Percentiles rank a stretch among this genome's conserved stretches.
These are phyloP conservation scores for Fusarium algeriense DNA, from an alignment of 2,329 filamentous ascomycete species.

Conservation along the genomic window DNA sequence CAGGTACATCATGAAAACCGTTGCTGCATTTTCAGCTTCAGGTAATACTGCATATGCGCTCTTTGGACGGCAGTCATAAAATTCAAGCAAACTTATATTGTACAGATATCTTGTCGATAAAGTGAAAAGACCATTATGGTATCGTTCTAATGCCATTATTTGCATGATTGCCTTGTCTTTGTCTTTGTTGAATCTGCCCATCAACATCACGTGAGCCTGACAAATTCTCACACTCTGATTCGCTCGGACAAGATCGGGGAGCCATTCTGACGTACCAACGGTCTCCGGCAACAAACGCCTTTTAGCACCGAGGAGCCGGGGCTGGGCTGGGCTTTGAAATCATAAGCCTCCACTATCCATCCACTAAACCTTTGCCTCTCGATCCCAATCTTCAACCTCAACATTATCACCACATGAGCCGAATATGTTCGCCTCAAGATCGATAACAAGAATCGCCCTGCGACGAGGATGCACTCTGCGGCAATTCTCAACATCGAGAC, in stretches of 20 bases:
- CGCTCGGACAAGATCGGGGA: conserved; percentile 52
- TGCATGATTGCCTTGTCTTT: conserved; percentile 2
- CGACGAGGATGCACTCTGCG: conserved; percentile 57
- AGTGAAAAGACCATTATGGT: not conserved
- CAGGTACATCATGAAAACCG: not conserved
- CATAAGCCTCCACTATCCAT: conserved; percentile 23
- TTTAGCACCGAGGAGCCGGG: conserved; percentile 47
- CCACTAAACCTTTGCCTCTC: conserved; percentile 14
- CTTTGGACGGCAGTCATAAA: not conserved
- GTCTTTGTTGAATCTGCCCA: not conserved
- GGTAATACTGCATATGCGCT: not conserved
- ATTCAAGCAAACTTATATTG: no score
- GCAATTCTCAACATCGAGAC: conserved; percentile 56
- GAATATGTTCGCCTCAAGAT: conserved; percentile 59
- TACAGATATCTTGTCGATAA: not conserved
- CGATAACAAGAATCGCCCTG: conserved; percentile 56
- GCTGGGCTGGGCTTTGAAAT: conserved; percentile 40
- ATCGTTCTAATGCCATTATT: conserved; percentile 1
- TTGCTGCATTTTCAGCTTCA: not conserved
- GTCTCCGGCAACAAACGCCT: conserved; percentile 49
- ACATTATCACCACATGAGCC: conserved; percentile 43
- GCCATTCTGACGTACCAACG: conserved; percentile 44
- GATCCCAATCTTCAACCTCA: not conserved
- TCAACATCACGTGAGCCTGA: conserved; percentile 43
- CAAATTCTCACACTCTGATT: conserved; percentile 53